Evolutionary conservation across 73 alveolate genomes (phyloP), one percentile per base, ranked within the genome.

Genomic region (Paramecium biaurelia): DNA sequence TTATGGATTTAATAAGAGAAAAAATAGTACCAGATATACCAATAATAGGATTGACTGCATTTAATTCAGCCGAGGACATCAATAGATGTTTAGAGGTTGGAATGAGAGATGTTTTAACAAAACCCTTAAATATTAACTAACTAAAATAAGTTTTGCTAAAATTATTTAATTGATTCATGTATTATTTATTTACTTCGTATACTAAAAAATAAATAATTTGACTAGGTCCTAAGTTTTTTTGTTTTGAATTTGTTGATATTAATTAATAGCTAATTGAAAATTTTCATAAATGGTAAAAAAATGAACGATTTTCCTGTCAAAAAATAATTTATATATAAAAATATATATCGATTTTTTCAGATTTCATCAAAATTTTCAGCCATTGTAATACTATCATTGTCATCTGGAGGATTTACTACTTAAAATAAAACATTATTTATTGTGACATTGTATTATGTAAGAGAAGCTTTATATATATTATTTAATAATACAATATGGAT

Each of bases 1-100:
- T 89, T n/a, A 35, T 57, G 24, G 70, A 68, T n/a, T 14, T 89
- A 8, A 89, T 89, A 84, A 89, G 74, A 37, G 26, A 68, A 4
- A 89, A 89, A 28, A 38, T 38, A 14, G 24, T 89, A 5, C 94
- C 89, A 38, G 57, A 57, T 26, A 89, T 89, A 7, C 94, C 94
- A 28, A 89, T 89, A 11, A 89, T 89, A 24, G 94, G 92, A 38
- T 70, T 89, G 47, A 89, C 94, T 89, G 94, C 94, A 20, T 89
- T 70, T 70, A 82, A 45, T 24, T 57, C 92, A 28, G 43, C 70
- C 43, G 56, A 70, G 26, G 86, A 76, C 18, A 70, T 70, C n/a
- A 42, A 89, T 20, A 26, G 37, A 49, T 89, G 94, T 70, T 28
- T 70, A 18, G 92, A 89, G 28, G 87, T 76, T 70, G 94, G 94